These are phyloP conservation scores for Colletotrichum noveboracense DNA, from an alignment of 2,329 filamentous ascomycete genomes.

Conservation along the genomic window DNA sequence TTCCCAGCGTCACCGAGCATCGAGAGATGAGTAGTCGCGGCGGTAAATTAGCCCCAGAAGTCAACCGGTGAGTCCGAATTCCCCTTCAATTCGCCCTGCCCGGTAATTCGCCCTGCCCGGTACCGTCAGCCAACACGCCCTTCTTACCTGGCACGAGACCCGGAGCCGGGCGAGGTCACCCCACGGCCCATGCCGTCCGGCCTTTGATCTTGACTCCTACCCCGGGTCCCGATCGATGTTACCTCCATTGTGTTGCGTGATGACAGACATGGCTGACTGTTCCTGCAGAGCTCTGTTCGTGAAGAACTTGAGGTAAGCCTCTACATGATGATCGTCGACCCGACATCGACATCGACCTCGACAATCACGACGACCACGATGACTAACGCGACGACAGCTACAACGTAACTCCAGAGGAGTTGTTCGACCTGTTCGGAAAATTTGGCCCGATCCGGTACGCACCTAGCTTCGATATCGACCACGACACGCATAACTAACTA, in stretches of 20 bases:
- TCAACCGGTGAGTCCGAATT: conserved; percentile 79
- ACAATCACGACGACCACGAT: conserved; percentile 30
- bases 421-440: conserved; percentile 98
- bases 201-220: not conserved
- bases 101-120: not conserved
- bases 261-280: conserved; percentile 34
- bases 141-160: conserved; percentile 13
- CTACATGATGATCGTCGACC: conserved; percentile 48
- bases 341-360: conserved; percentile 63
- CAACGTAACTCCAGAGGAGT: conserved; percentile 97
- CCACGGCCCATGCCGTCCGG: conserved; percentile 6
- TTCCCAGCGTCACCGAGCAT: conserved; percentile 35
- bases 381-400: conserved; percentile 66
- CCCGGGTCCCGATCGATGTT: not conserved
- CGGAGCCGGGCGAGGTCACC: conserved; percentile 4
- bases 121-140: conserved; percentile 1
- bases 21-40: conserved; percentile 96
- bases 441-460: conserved; percentile 92
- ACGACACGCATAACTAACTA: conserved; percentile 13
- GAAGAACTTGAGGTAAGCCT: conserved; percentile 92
- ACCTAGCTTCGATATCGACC: not conserved
- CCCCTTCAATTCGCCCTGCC: conserved; percentile 4
- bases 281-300: conserved; percentile 92
- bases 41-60: conserved; percentile 98
- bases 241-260: not conserved